Evolutionary conservation across 2,329 filamentous ascomycete species (phyloP), one percentile per base, ranked within the genome.

Genomic region (Verticillium alfalfae): DNA sequence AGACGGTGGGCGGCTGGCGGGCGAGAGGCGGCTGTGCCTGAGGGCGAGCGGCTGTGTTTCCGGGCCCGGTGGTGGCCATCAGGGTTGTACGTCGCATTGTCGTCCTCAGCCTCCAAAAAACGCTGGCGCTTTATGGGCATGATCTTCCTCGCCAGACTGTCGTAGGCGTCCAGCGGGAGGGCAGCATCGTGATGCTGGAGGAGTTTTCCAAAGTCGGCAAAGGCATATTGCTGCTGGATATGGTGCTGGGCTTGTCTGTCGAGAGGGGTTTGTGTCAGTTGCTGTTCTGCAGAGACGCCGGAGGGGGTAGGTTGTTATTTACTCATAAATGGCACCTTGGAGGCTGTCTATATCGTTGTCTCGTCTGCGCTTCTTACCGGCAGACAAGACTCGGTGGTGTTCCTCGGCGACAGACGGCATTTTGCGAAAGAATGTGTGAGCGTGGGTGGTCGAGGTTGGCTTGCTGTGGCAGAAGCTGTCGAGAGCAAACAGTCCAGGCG

Each of bases 381-480:
- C 59, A 45, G 58, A 39, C 57, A 60, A 59, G 49, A 59, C 59
- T 54, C 64, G 61, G 15, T 61, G 64, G 41, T 66, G 63, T 49
- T 64, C 63, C 57, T 65, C 63, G 54, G 64, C 63, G 39, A 66
- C 58, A 18, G 63, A 66, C 31, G 64, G 63, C 64, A 66, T 66
- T 9, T 22, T 26, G 18, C 6, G 56, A 34, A 10, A 58, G 36
- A n/a, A 26, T 9, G 13, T 26, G n/a, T 4, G 18, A 15, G n/a
- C 18, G n/a, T 10, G 18, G 45, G n/a, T 49, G 45, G 5, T 49
- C 18, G 26, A 26, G 39, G 63, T 26, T 2, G 6, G n/a, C 18
- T 26, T 9, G 12, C 9, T n/a, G 13, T 49, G 8, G 18, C 45
- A 12, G 18, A 8, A 49, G 45, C 45, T 18, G 7, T 49, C 18